Evolutionary conservation across 768 basidiomycete genomes (phyloP).

Genomic region (Mycena amicta): DNA sequence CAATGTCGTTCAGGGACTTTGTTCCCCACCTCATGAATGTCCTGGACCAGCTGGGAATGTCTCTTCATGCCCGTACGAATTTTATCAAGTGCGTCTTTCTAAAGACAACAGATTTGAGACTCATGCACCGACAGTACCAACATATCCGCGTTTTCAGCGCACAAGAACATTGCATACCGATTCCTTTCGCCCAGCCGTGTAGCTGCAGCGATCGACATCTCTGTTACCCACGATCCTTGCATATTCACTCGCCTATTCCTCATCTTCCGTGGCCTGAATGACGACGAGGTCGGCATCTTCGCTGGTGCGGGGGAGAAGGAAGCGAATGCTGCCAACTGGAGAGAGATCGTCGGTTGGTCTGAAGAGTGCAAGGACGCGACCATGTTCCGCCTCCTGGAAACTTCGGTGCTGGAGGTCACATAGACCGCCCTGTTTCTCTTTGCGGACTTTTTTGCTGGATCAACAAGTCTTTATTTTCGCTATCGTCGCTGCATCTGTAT

Average conservation of each 20-base stretch:
- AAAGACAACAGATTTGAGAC: not conserved
- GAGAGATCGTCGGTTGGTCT: constrained; percentile 77
- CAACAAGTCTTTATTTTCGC: constrained; percentile 2
- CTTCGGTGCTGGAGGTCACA: constrained; percentile 65
- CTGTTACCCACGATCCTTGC: constrained; percentile 79
- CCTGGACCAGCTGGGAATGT: constrained; percentile 84
- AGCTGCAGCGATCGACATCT: constrained; percentile 85
- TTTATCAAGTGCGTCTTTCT: constrained; percentile 70
- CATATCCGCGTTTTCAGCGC: constrained; percentile 68
- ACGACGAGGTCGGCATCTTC: constrained; percentile 78
- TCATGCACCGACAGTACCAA: constrained; percentile 58
- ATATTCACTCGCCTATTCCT: constrained; percentile 84
- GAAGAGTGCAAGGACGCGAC: constrained; percentile 76
- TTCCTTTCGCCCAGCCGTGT: constrained; percentile 80
- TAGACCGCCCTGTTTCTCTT: constrained; percentile 1
- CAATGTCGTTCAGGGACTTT: constrained; percentile 82
- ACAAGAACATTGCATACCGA: constrained; percentile 90
- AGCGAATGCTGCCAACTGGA: constrained; percentile 80
- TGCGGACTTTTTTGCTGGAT: not conserved
- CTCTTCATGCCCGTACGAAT: constrained; percentile 76
- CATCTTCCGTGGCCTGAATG: constrained; percentile 80
- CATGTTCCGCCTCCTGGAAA: constrained; percentile 79
- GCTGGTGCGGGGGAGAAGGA: constrained; percentile 85
- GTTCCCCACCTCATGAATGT: constrained; percentile 79
- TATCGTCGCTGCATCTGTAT: constrained; percentile 17